Conservation (phyloP, 257 asterid genomes). For the Ballota nigra region DNA sequence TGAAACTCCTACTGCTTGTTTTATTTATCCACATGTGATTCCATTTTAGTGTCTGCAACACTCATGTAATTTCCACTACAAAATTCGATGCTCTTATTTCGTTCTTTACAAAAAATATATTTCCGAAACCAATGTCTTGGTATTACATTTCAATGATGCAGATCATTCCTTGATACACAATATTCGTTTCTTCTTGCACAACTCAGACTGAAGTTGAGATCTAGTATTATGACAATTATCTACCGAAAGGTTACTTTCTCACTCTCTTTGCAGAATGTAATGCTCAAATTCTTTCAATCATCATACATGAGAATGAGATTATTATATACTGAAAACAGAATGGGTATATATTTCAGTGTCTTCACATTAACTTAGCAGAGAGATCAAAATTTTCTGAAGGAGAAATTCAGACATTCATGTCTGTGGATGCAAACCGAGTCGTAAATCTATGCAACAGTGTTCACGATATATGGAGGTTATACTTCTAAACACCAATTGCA, state of each 20-base stretch:
- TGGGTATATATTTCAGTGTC: slow-evolving; percentile 61
- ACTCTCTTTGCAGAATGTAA: neutral
- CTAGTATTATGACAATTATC: slow-evolving; percentile 82
- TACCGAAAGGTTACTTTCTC: slow-evolving; percentile 65
- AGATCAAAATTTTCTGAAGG: slow-evolving; percentile 95
- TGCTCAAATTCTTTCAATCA: neutral
- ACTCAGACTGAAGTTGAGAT: slow-evolving; percentile 83
- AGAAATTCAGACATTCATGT: slow-evolving; percentile 98
- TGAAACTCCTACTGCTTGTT: neutral
- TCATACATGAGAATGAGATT: too few relatives aligned
- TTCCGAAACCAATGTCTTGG: slow-evolving; percentile 5
- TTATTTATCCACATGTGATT: neutral
- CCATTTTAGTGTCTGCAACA: neutral
- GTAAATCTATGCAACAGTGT: slow-evolving; percentile 89
- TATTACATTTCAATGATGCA: slow-evolving; percentile 38
- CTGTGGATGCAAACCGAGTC: slow-evolving; percentile 88
- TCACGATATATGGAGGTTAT: slow-evolving; percentile 95
- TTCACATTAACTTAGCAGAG: slow-evolving; percentile 73
- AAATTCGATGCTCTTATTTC: neutral
- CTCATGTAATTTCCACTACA: neutral
- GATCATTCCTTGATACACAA: slow-evolving; percentile 96
- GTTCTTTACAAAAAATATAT: neutral
- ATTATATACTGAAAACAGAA: too few relatives aligned
- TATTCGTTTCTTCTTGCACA: slow-evolving; percentile 75
- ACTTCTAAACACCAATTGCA: slow-evolving; percentile 15